Evolutionary conservation across 106 monocot genomes (phyloP), one percentile per base, ranked within the genome.

Genomic region (Allium sativum): DNA sequence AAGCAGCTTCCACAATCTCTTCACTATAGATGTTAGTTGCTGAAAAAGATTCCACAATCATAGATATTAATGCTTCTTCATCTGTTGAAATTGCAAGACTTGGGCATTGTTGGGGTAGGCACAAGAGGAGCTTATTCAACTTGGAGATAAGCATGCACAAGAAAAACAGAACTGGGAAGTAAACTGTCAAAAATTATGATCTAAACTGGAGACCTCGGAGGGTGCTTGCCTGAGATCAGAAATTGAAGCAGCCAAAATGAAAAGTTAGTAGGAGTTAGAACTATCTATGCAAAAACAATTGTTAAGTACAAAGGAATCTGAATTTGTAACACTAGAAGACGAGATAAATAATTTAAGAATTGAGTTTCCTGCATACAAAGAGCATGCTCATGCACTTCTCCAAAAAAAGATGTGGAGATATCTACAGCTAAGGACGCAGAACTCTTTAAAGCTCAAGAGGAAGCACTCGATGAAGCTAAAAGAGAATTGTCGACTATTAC

Each of bases 331-430:
- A 67, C 62, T 66, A 16, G 81, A 82, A 68, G 74, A 91, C 50
- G 96, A 96, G 92, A 77, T 92, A 47, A 72, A 45, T 10, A 78
- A 70, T 53, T 21, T 92, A 50, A 81, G 87, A 75, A 75, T 62
- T 55, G 92, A 92, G 64, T 92, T 92, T 69, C 78, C 84, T 41
- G 81, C 92, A 48, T 92, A 92, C 72, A 92, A 93, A 70, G 79
- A 75, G 12, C 80, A 85, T 55, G 94, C 90, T 52, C 90, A 96
- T 80, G 84, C 84, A 65, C 87, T 96, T 77, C 78, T 95, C 50
- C 90, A 87, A 68, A 96, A 84, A 90, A 90, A 73, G 90, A 90
- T 73, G 81, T 81, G 62, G 93, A 93, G 56, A 66, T 93, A 52
- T 50, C 65, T 60, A 74, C 79, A 70, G 93, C 84, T 42, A 88